phyloP scores from a whole-genome alignment of 306 rosid genomes.

The Trichosanthes truncata region DNA sequence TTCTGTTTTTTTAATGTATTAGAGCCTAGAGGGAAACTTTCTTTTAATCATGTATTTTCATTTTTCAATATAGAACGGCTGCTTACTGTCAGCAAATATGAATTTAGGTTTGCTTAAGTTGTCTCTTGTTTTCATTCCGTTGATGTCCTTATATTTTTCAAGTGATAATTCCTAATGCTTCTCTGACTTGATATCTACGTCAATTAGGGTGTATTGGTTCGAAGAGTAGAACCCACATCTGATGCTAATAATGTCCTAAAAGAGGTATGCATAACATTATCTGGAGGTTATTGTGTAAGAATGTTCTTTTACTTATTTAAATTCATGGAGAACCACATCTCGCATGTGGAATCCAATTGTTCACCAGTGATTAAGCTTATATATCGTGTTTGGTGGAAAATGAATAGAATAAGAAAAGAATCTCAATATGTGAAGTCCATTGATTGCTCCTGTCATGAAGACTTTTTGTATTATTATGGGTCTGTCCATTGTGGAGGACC shows the following conservation, averaged over 20 bases:
- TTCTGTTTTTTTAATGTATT: neutral
- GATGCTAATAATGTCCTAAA: slow-evolving; percentile 77
- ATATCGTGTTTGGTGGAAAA: neutral
- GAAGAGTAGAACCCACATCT: slow-evolving; percentile 88
- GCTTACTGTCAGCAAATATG: neutral
- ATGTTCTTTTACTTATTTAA: slow-evolving; percentile 6
- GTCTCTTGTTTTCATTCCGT: neutral
- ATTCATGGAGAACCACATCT: neutral
- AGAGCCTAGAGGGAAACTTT: neutral
- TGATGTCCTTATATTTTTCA: neutral
- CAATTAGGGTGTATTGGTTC: slow-evolving; percentile 84
- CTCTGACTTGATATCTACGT: slow-evolving; percentile 12
- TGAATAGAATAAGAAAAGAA: neutral
- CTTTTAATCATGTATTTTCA: neutral
- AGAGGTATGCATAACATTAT: slow-evolving; percentile 42
- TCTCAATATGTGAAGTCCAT: neutral
- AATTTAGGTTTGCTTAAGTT: neutral
- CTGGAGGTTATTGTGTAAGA: neutral
- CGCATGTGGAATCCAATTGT: neutral
- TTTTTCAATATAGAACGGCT: neutral
- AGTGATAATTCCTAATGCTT: slow-evolving; percentile 1
- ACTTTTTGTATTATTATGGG: neutral
- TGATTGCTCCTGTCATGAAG: neutral
- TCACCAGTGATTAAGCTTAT: neutral
- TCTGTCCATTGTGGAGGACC: neutral